A percentile compares a stretch with the other conserved stretches of the same genome.
phyloP scores from a whole-genome alignment of 352 stramenopile genomes.

The Phytophthora fragariae region DNA sequence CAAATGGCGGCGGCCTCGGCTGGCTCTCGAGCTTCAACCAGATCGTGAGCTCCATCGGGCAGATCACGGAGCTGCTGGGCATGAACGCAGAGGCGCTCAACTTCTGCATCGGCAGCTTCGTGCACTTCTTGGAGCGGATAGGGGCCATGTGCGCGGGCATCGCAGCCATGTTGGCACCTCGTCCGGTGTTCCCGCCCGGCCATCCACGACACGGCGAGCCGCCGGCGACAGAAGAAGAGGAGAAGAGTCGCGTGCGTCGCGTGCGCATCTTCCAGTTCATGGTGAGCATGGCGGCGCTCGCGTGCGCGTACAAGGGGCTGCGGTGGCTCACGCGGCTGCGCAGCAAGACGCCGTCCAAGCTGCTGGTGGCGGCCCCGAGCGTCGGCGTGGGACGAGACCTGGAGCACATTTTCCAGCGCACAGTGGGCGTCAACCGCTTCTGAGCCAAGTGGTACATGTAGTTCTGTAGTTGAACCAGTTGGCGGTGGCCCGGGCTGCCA shows the following conservation, averaged over 20 bases:
- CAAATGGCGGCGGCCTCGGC: slow-evolving; percentile 52
- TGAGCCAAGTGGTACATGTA: slow-evolving; percentile 17
- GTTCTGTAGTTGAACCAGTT: slow-evolving; percentile 24
- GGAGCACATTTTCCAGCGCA: slow-evolving; percentile 79
- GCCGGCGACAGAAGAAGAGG: slow-evolving; percentile 71
- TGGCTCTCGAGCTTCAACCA: slow-evolving; percentile 78
- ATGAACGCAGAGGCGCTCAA: slow-evolving; percentile 83
- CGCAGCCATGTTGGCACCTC: slow-evolving; percentile 71
- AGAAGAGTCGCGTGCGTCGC: slow-evolving; percentile 68
- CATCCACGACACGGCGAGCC: slow-evolving; percentile 80
- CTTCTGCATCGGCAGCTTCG: slow-evolving; percentile 85
- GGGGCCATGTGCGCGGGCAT: slow-evolving; percentile 76
- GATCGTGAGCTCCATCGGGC: slow-evolving; percentile 72
- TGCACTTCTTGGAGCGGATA: slow-evolving; percentile 88
- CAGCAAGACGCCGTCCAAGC: slow-evolving; percentile 31
- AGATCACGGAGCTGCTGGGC: slow-evolving; percentile 80
- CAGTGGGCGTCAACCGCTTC: slow-evolving; percentile 48
- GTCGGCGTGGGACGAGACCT: slow-evolving; percentile 50
- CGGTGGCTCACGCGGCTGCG: slow-evolving; percentile 66
- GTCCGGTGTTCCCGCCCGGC: slow-evolving; percentile 67
- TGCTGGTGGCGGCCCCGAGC: slow-evolving; percentile 45
- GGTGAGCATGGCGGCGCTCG: slow-evolving; percentile 62
- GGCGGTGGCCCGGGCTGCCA: too few relatives aligned
- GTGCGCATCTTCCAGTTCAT: slow-evolving; percentile 87
- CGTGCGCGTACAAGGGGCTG: slow-evolving; percentile 64